Evolutionary conservation across 2,329 filamentous ascomycete species (phyloP).

Genomic region (Beauveria sp.): DNA sequence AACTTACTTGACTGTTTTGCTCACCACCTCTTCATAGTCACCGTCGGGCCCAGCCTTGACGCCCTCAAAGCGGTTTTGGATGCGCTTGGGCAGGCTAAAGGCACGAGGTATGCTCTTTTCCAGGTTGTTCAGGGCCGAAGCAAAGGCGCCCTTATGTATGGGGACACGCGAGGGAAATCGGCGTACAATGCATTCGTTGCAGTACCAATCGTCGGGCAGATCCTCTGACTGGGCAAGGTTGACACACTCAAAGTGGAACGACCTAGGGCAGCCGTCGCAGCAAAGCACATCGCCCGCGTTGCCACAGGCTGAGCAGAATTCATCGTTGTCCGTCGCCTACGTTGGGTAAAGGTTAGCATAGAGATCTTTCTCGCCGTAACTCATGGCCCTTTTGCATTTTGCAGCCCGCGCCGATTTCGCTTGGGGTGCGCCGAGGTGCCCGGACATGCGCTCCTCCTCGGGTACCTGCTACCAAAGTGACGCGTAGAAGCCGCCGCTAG

Average conservation of each 20-base stretch:
- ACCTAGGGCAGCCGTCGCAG: conserved; percentile 84
- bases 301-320: conserved; percentile 81
- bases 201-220: conserved; percentile 76
- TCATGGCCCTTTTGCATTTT: background rate
- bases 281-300: conserved; percentile 80
- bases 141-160: conserved; percentile 50
- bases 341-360: conserved; percentile 24
- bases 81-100: conserved; percentile 61
- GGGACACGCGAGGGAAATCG: conserved; percentile 39
- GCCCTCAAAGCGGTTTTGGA: conserved; percentile 72
- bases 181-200: conserved; percentile 58
- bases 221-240: conserved; percentile 66
- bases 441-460: background rate
- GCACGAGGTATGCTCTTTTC: conserved; percentile 63
- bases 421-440: background rate
- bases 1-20: conserved; percentile 55
- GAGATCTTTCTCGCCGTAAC: conserved; percentile 12
- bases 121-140: conserved; percentile 53
- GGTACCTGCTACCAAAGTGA: background rate
- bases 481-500: conserved; percentile 4
- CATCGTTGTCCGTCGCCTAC: conserved; percentile 63
- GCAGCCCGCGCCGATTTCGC: background rate
- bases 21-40: conserved; percentile 66
- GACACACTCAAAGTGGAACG: conserved; percentile 85
- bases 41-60: conserved; percentile 70